Base-by-base conservation (phyloP, 805 yeast species). In the Monosporozyma aquatica region DNA sequence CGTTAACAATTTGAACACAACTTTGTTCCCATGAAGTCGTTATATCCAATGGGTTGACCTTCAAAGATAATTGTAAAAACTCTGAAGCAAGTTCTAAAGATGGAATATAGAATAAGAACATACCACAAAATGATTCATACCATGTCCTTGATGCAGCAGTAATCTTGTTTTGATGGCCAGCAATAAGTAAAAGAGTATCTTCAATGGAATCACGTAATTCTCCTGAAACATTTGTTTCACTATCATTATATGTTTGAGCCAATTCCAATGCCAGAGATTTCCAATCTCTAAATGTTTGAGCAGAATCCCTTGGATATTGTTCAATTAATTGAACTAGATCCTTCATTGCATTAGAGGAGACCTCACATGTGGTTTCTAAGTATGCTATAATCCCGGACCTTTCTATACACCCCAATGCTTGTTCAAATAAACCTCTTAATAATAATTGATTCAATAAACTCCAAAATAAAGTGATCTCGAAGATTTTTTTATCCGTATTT, bases 101-200 rank as follows among this genome's bases (percentile, higher is more conserved):
- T 51, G 77, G 87, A 61, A 82, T 70, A 53, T 78, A 79, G 54
- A 67, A 84, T 29, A 79, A 61, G 8, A 76, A 56, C n/a, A 78
- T 66, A 6, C 76, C 75, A 30, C 71, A 63, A 30, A 76, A 69
- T 11, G 78, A 67, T 53, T 83, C 92, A 55, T 78, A 82, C 94
- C 94, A 83, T 0, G 75, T 61, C 6, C 67, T 65, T 13, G 84
- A 71, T 51, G 65, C 68, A 13, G 66, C 65, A 3, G 75, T 55
- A 18, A 81, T 80, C 3, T 77, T 66, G 29, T 54, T 50, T 38
- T 65, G 61, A 37, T 66, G 58, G 15, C 74, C 74, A 25, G 68
- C 54, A 0, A 68, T 43, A 15, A 69, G 47, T 13, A 54, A 43
- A 21, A 69, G 45, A 6, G 65, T 54, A 21, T 58, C 58, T 46